These are phyloP conservation scores for Petrea volubilis DNA, from an alignment of 257 asterid genomes.

Conservation along the genomic window DNA sequence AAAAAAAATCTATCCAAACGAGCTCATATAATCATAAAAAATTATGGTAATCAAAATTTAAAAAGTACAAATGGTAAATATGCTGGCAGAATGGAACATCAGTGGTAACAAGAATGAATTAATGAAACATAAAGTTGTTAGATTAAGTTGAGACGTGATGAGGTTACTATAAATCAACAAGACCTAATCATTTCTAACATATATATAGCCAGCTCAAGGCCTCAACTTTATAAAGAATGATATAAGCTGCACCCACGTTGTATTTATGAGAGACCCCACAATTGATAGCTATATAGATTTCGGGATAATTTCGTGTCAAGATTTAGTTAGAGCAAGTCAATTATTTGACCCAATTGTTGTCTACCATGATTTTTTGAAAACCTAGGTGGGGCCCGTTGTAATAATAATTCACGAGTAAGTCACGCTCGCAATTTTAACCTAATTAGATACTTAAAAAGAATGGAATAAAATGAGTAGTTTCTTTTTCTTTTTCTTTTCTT, in stretches of 20 bases:
- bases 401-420: not conserved
- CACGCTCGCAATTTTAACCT: not conserved
- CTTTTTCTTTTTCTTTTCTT: too few relatives aligned
- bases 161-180: not conserved
- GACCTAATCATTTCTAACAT: not conserved
- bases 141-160: not conserved
- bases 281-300: not conserved
- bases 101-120: not conserved
- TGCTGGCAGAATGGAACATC: not conserved
- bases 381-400: not conserved
- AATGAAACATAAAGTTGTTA: not conserved
- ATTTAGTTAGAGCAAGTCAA: not conserved
- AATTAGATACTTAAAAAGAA: too few relatives aligned
- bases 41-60: too few relatives aligned
- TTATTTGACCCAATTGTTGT: conserved; percentile 1
- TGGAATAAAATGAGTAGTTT: too few relatives aligned
- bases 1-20: too few relatives aligned
- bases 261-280: not conserved
- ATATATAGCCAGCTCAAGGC: not conserved
- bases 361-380: not conserved
- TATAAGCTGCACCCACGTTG: conserved; percentile 19
- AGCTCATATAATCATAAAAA: too few relatives aligned
- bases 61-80: not conserved
- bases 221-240: not conserved
- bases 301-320: not conserved